Base-by-base conservation (phyloP, 2,329 filamentous ascomycete species). In the Trematosphaeria pertusa region DNA sequence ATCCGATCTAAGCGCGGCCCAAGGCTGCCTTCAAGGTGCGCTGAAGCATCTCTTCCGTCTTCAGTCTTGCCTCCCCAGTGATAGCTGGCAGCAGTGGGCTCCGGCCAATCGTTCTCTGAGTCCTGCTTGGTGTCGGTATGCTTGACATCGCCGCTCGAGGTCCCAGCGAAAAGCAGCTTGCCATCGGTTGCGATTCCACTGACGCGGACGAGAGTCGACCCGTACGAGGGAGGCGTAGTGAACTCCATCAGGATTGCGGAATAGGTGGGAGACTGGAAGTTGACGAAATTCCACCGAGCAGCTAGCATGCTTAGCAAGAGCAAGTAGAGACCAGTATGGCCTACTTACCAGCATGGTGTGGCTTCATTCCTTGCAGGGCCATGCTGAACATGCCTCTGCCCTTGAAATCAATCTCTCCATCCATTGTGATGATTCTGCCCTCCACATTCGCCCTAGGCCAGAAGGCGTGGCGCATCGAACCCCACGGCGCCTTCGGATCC, bases 361-460 rank as follows among this genome's bases (percentile, higher is more conserved):
- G 94, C 82, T 99, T 99, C 93, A 97, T 97, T 71, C 92, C 94
- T 77, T 97, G 94, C 39, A 97, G 78, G 31, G 91, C 92, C 72
- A 94, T 88, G 58, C 87, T 81, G 75, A 91, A 93, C 64, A 95
- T 78, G 22, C 86, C 91, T 54, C 80, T 84, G 46, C 93, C 93
- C 65, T 84, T 87, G 71, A 96, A 86, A 70, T 96, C 87, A 52
- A 96, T 80, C 28, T 88, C 84, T 37, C 91, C 90, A 24, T 90
- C 85, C 62, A 88, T 83, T 50, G 91, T 96, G 54, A 89, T 85
- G 71, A 97, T 91, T 58, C 82, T 89, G 40, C 94, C 94, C 73
- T 93, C 88, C 10, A 87, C 84, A 36, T 78, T 80, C 73, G 89
- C 94, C 58, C 92, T 84, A 22, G 94, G 92, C 94, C 94, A 99